phyloP scores from a whole-genome alignment of 371 early-diverging fungal genomes.

The Mucor indicus region DNA sequence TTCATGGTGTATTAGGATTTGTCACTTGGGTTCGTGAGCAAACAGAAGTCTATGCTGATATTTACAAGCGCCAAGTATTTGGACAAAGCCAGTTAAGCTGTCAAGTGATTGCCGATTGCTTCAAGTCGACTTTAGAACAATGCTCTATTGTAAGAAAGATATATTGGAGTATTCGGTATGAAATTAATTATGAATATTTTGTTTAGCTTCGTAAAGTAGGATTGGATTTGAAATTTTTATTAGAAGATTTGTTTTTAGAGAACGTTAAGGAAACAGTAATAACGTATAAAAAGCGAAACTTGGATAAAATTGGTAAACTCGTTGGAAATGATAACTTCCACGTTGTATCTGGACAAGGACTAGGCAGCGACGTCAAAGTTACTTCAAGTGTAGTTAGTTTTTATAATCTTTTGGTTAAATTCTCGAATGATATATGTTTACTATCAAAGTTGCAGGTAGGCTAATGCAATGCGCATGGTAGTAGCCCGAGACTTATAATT shows the following conservation, averaged over 20 bases:
- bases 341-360: constrained; percentile 55
- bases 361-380: constrained; percentile 46
- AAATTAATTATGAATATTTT: neutral
- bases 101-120: constrained; percentile 81
- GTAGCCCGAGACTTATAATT: neutral
- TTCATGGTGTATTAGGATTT: constrained; percentile 54
- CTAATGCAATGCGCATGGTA: neutral
- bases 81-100: constrained; percentile 70
- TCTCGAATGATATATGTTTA: constrained; percentile 74
- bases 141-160: constrained; percentile 59
- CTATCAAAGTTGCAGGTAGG: constrained; percentile 64
- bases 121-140: constrained; percentile 73
- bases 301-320: constrained; percentile 55
- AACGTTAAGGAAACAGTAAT: constrained; percentile 68
- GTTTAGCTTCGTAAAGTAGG: constrained; percentile 67
- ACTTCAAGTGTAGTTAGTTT: constrained; percentile 60
- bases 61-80: constrained; percentile 87
- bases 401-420: constrained; percentile 73
- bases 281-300: constrained; percentile 54
- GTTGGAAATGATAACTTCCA: constrained; percentile 62
- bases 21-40: constrained; percentile 90
- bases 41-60: constrained; percentile 79
- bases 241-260: constrained; percentile 75
- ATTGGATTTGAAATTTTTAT: constrained; percentile 81
- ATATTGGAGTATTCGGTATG: neutral